phyloP scores from a whole-genome alignment of 2,329 filamentous ascomycete genomes.

The Rhexocercosporidium sp. region DNA sequence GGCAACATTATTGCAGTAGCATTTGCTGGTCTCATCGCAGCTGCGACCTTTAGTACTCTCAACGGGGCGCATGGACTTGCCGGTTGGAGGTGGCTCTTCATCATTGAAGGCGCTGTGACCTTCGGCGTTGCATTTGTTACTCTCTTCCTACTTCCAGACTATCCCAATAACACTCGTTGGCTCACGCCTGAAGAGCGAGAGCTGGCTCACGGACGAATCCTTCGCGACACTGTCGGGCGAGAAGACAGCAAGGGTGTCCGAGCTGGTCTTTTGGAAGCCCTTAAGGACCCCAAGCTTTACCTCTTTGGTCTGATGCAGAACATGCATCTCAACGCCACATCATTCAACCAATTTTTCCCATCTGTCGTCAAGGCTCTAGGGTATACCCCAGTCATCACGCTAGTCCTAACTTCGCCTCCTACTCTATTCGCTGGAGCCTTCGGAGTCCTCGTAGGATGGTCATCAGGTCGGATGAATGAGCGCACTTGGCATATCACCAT shows the following conservation, averaged over 20 bases:
- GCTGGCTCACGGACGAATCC: slow-evolving; percentile 49
- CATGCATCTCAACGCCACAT: slow-evolving; percentile 49
- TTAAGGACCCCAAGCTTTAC: slow-evolving; percentile 44
- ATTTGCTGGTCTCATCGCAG: slow-evolving; percentile 60
- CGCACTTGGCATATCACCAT: slow-evolving; percentile 41
- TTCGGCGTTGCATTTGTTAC: slow-evolving; percentile 42
- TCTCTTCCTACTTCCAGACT: slow-evolving; percentile 44
- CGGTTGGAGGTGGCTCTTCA: slow-evolving; percentile 50
- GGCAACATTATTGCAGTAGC: slow-evolving; percentile 50
- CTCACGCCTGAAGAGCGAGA: slow-evolving; percentile 46
- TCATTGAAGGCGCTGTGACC: slow-evolving; percentile 47
- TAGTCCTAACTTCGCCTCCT: slow-evolving; percentile 48
- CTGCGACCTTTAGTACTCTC: slow-evolving; percentile 39
- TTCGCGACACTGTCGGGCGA: slow-evolving; percentile 50
- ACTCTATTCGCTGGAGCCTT: slow-evolving; percentile 34
- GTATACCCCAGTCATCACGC: slow-evolving; percentile 49
- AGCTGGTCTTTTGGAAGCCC: slow-evolving; percentile 46
- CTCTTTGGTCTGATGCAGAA: slow-evolving; percentile 52
- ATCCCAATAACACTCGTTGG: slow-evolving; percentile 46
- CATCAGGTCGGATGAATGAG: slow-evolving; percentile 39
- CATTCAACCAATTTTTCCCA: slow-evolving; percentile 51
- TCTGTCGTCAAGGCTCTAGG: slow-evolving; percentile 52
- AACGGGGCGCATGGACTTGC: slow-evolving; percentile 46
- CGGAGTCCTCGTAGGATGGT: slow-evolving; percentile 28
- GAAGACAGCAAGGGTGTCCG: slow-evolving; percentile 48